Base-by-base conservation (phyloP, 1,139 yeast species). In the Blastobotrys raffinosifermentans region DNA sequence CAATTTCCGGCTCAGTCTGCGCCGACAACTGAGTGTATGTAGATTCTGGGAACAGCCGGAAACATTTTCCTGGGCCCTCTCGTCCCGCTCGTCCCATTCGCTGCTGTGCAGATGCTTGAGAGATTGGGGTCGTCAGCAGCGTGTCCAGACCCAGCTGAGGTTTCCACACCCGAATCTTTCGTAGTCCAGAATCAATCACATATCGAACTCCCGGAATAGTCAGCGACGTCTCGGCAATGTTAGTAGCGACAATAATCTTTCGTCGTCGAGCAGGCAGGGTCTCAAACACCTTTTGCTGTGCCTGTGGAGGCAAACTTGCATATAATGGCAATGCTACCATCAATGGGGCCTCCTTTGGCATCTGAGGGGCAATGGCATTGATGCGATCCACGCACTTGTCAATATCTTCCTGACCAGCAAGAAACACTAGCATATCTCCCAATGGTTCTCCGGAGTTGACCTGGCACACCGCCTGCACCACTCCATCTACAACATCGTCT, bases 1-100 rank as follows among this genome's bases (percentile, higher is more conserved):
- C 69, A 46, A 91, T 89, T 60, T 91, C 98, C 0, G 97, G 89
- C 54, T 89, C 97, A 11, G 94, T 91, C 54, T 86, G 93, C 38
- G 69, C 66, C 0, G 84, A 80, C 30, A 93, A 64, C 40, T 70
- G 67, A 13, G 58, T 48, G 52, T 75, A 91, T 33, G 83, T 80
- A 2, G 64, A 58, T 53, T 89, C 97, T 39, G 83, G 78, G 57
- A 82, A 93, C 26, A 91, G 64, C 43, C 98, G 67, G 60, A 72
- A 91, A 27, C 94, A 87, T 58, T 89, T 91, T 36, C 99, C 99
- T 29, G 83, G 77, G 5, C 76, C 72, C 64, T 91, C 97, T 75
- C 99, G 85, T 49, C 99, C 99, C 19, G 98, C 98, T 71, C 99
- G 84, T 59, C 99, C 99, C 41, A 93, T 80, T 62, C 99, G 72